Conservation (phyloP, 306 rosid species). For the Glycine tomentella region DNA sequence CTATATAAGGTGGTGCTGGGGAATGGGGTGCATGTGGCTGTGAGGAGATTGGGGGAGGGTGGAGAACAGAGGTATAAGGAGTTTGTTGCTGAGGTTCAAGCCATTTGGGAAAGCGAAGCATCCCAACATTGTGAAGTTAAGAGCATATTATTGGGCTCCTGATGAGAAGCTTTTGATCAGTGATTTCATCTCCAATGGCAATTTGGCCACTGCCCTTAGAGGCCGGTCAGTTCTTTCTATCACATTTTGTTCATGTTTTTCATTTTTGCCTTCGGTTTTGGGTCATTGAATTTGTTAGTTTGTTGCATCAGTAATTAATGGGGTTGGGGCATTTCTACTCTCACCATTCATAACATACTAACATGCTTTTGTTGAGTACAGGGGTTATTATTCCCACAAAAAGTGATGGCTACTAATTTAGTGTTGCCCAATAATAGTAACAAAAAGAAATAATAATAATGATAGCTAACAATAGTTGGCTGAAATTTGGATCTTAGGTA, state of each 20-base stretch:
- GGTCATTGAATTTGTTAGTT: conserved; percentile 9
- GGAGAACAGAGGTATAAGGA: no score
- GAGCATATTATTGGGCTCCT: no score
- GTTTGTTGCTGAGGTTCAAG: no score
- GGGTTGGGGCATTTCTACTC: conserved; percentile 22
- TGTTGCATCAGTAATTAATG: not conserved
- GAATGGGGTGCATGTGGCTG: conserved; percentile 92
- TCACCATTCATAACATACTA: conserved; percentile 1
- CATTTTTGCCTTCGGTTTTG: not conserved
- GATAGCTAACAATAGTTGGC: conserved; percentile 22
- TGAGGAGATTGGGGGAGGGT: no score
- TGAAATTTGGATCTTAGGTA: conserved; percentile 23
- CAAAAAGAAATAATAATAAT: not conserved
- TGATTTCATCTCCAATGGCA: conserved; percentile 92
- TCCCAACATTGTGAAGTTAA: no score
- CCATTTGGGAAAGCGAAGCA: no score
- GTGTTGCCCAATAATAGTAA: conserved; percentile 2
- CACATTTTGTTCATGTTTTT: not conserved
- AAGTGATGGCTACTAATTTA: conserved; percentile 11
- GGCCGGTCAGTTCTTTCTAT: conserved; percentile 54
- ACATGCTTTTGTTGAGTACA: conserved; percentile 14
- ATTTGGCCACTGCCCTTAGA: conserved; percentile 77
- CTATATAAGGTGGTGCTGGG: conserved; percentile 96
- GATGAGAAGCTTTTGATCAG: no score
- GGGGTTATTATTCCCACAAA: conserved; percentile 5